Percentiles rank a stretch among this genome's conserved stretches.
Evolutionary conservation across 352 stramenopile genomes (phyloP).

Genomic region (Phytophthora idaei): DNA sequence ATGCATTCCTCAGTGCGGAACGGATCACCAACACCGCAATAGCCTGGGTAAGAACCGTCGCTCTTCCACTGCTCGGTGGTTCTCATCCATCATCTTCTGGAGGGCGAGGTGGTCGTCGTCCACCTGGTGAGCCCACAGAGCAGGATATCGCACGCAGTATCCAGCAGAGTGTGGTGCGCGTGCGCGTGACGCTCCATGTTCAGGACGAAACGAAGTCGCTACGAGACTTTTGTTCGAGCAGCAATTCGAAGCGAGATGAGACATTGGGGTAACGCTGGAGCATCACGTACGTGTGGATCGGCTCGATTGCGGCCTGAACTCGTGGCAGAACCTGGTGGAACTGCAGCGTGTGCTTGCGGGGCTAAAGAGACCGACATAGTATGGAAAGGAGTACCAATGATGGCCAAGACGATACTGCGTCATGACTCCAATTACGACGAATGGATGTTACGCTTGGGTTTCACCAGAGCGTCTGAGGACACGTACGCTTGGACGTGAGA

Average conservation of each 20-base stretch:
- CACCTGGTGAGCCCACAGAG: slow-evolving; percentile 23
- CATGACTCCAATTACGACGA: slow-evolving; percentile 34
- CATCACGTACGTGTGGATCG: slow-evolving; percentile 34
- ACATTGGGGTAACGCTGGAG: slow-evolving; percentile 16
- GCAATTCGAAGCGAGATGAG: slow-evolving; percentile 9
- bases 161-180: slow-evolving; percentile 29
- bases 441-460: slow-evolving; percentile 42
- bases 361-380: slow-evolving; percentile 31
- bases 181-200: slow-evolving; percentile 30
- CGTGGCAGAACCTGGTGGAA: slow-evolving; percentile 54
- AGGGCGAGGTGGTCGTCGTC: slow-evolving; percentile 4
- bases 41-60: slow-evolving; percentile 28
- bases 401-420: slow-evolving; percentile 24
- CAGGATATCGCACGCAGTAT: slow-evolving; percentile 36
- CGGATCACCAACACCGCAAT: slow-evolving; percentile 8
- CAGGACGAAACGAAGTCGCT: slow-evolving; percentile 8
- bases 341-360: slow-evolving; percentile 48
- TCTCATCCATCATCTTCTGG: slow-evolving; percentile 9
- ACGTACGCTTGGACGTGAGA: not conserved
- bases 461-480: slow-evolving; percentile 40
- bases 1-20: slow-evolving; percentile 21
- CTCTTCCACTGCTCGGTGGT: not conserved
- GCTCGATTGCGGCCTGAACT: slow-evolving; percentile 54
- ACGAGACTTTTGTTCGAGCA: slow-evolving; percentile 12
- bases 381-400: slow-evolving; percentile 15